Conservation (phyloP, 495 filamentous ascomycete species). For the Penicillium angulare region DNA sequence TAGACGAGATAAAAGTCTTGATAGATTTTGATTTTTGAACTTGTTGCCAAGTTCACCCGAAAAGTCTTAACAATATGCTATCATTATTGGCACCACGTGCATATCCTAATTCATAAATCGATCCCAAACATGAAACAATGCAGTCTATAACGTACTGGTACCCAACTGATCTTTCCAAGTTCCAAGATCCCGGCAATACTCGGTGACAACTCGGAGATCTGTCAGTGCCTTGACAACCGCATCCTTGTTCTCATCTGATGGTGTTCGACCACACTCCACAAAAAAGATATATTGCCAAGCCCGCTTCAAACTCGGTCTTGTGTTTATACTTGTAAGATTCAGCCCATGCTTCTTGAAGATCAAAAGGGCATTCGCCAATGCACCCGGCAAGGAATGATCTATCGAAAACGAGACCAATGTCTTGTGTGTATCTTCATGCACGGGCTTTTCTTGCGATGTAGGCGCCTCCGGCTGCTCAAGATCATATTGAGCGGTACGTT, state of each 20-base stretch:
- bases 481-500: constrained; percentile 16
- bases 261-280: constrained; percentile 73
- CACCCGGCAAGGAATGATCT: constrained; percentile 71
- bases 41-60: neutral
- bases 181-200: constrained; percentile 39
- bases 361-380: constrained; percentile 74
- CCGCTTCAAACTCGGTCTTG: constrained; percentile 69
- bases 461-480: constrained; percentile 18
- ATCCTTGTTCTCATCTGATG: constrained; percentile 24
- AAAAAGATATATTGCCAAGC: constrained; percentile 95
- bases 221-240: constrained; percentile 27
- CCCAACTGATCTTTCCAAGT: constrained; percentile 43
- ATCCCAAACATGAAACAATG: no score
- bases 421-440: constrained; percentile 50
- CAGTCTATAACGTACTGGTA: no score
- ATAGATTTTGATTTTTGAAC: constrained; percentile 1
- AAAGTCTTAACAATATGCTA: neutral
- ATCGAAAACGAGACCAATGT: constrained; percentile 79
- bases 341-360: constrained; percentile 70
- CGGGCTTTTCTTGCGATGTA: constrained; percentile 4
- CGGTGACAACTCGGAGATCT: constrained; percentile 30
- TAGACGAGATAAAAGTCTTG: no score
- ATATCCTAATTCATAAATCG: neutral
- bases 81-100: neutral
- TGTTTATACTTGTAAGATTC: constrained; percentile 89